A percentile compares a stretch with the other conserved stretches of the same genome.
Conservation (phyloP, 306 rosid species). For the Ormosia semicastrata region DNA sequence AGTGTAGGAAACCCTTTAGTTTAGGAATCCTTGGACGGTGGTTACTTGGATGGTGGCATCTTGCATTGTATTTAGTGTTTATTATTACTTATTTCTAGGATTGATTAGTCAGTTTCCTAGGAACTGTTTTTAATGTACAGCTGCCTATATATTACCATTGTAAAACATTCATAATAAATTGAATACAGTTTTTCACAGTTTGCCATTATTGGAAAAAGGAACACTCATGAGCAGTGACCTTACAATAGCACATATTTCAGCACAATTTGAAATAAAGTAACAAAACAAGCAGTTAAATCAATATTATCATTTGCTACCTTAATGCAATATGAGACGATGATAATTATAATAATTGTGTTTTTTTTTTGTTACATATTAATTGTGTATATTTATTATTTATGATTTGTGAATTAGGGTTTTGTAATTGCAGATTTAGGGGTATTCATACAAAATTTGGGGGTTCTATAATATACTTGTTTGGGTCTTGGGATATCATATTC, state of each 20-base stretch:
- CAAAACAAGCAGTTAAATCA: neutral
- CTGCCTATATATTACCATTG: too few relatives aligned
- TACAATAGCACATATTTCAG: neutral
- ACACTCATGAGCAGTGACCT: neutral
- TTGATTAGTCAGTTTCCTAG: too few relatives aligned
- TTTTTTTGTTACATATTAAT: too few relatives aligned
- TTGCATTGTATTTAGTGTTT: too few relatives aligned
- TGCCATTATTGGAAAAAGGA: neutral
- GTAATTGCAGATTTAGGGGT: neutral
- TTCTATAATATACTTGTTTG: neutral
- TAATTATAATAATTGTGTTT: neutral
- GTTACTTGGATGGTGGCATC: too few relatives aligned
- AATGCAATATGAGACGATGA: neutral
- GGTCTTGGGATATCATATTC: neutral
- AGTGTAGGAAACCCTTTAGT: too few relatives aligned
- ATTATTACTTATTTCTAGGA: too few relatives aligned
- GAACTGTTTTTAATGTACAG: too few relatives aligned
- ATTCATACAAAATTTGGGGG: neutral
- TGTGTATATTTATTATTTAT: neutral
- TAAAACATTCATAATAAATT: too few relatives aligned
- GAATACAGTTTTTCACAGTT: too few relatives aligned
- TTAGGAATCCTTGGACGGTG: too few relatives aligned
- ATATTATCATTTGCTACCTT: neutral
- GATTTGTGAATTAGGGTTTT: neutral
- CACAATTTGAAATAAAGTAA: neutral